A percentile compares a stretch with the other conserved stretches of the same genome.
These are phyloP conservation scores for Xylaria polymorpha DNA, from an alignment of 2,329 filamentous ascomycete genomes.

Conservation along the genomic window DNA sequence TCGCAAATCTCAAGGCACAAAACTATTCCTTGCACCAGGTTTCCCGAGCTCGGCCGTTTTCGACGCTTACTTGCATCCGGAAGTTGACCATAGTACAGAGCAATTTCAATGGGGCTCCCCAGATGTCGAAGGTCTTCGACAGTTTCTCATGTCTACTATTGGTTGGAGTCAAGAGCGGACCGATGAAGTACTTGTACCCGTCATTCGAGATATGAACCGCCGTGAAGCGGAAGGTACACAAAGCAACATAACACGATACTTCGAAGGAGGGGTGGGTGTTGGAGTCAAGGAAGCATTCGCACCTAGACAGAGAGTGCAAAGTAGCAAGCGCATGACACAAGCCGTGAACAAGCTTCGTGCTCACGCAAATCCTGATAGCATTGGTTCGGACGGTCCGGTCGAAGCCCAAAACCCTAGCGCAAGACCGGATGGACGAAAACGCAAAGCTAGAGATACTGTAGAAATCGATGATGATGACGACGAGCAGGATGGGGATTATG, in stretches of 20 bases:
- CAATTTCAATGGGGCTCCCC: slow-evolving; percentile 96
- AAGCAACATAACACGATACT: slow-evolving; percentile 94
- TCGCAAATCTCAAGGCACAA: slow-evolving; percentile 79
- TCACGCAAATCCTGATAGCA: slow-evolving; percentile 55
- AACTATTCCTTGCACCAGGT: slow-evolving; percentile 82
- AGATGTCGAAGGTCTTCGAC: slow-evolving; percentile 84
- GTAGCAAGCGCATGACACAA: slow-evolving; percentile 80
- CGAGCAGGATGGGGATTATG: slow-evolving; percentile 39
- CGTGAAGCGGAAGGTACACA: slow-evolving; percentile 91
- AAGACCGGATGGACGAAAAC: slow-evolving; percentile 45
- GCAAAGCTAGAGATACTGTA: slow-evolving; percentile 47
- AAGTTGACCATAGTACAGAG: slow-evolving; percentile 83
- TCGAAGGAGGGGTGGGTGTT: slow-evolving; percentile 78
- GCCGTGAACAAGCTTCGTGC: slow-evolving; percentile 76
- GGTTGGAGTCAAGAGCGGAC: slow-evolving; percentile 93
- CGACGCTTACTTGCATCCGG: slow-evolving; percentile 85
- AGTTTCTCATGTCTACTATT: slow-evolving; percentile 90
- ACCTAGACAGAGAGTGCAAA: slow-evolving; percentile 72
- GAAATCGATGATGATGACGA: slow-evolving; percentile 36
- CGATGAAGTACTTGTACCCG: slow-evolving; percentile 94
- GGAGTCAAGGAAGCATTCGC: slow-evolving; percentile 70
- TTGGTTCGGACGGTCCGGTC: slow-evolving; percentile 19
- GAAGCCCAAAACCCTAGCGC: slow-evolving; percentile 39
- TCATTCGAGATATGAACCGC: slow-evolving; percentile 94
- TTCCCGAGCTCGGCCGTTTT: slow-evolving; percentile 85